Conservation (phyloP, 345 rosid species). For the Gossypium bickii region DNA sequence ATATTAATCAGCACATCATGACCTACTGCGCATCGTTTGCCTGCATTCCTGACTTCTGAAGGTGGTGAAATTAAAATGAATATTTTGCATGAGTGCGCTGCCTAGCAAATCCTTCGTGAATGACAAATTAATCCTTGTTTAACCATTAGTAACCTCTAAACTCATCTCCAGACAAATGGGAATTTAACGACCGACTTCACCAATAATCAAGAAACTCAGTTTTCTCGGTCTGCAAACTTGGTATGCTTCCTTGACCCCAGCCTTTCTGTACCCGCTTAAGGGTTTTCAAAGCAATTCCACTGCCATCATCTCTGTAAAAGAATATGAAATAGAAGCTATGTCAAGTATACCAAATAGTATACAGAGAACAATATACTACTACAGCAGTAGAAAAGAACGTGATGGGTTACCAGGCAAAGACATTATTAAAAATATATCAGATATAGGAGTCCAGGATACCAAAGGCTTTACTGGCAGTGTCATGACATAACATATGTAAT, state of each 20-base stretch:
- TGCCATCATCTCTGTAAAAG: conserved; percentile 86
- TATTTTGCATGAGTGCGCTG: not conserved
- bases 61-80: not conserved
- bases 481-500: not conserved
- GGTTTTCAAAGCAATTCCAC: conserved; percentile 71
- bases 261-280: conserved; percentile 70
- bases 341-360: conserved; percentile 9
- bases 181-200: conserved; percentile 34
- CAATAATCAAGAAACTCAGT: conserved; percentile 49
- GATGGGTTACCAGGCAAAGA: not conserved
- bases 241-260: conserved; percentile 68
- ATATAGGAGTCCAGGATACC: not conserved
- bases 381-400: not conserved
- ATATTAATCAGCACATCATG: not conserved
- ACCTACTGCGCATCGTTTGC: not conserved
- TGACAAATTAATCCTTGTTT: conserved; percentile 3
- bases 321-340: conserved; percentile 15
- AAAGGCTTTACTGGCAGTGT: not conserved
- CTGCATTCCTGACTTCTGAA: not conserved
- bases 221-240: conserved; percentile 50
- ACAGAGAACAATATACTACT: conserved; percentile 3
- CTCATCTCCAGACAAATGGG: not conserved
- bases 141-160: not conserved
- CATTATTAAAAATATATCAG: not conserved
- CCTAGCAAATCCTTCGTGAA: not conserved